phyloP scores from a whole-genome alignment of 1,139 yeast species.

The Geotrichum armillariae region DNA sequence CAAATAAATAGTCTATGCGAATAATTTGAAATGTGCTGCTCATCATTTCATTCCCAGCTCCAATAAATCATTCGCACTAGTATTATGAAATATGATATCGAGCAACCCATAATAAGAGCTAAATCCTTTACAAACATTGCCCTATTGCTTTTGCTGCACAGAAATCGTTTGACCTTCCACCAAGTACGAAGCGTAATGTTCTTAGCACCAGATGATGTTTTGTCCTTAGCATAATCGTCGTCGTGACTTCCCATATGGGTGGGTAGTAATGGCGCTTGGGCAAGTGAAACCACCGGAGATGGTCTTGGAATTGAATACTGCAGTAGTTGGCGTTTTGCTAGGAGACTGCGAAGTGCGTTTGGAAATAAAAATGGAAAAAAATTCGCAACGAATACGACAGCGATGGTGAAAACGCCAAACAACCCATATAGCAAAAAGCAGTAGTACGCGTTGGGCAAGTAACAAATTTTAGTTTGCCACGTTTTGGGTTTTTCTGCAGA shows the following conservation, averaged over 20 bases:
- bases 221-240: neutral
- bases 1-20: neutral
- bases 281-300: conserved; percentile 6
- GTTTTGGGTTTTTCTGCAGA: neutral
- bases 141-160: conserved; percentile 14
- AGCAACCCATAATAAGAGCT: conserved; percentile 4
- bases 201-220: too few relatives aligned
- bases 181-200: too few relatives aligned
- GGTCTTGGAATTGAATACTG: neutral
- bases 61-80: conserved; percentile 18
- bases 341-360: neutral
- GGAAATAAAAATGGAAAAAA: conserved; percentile 26
- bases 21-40: too few relatives aligned
- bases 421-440: conserved; percentile 42
- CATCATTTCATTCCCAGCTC: neutral
- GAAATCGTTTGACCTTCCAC: conserved; percentile 5
- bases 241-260: conserved; percentile 3
- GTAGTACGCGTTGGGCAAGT: conserved; percentile 66
- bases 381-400: conserved; percentile 23
- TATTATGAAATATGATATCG: conserved; percentile 12
- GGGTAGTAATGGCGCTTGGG: conserved; percentile 11
- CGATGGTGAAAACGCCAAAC: conserved; percentile 27
- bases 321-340: neutral
- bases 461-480: conserved; percentile 52
- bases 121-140: conserved; percentile 12